Percentiles rank a stretch among this genome's conserved stretches.
phyloP scores from a whole-genome alignment of 345 rosid genomes.

The Eucalyptus erythrocorys region DNA sequence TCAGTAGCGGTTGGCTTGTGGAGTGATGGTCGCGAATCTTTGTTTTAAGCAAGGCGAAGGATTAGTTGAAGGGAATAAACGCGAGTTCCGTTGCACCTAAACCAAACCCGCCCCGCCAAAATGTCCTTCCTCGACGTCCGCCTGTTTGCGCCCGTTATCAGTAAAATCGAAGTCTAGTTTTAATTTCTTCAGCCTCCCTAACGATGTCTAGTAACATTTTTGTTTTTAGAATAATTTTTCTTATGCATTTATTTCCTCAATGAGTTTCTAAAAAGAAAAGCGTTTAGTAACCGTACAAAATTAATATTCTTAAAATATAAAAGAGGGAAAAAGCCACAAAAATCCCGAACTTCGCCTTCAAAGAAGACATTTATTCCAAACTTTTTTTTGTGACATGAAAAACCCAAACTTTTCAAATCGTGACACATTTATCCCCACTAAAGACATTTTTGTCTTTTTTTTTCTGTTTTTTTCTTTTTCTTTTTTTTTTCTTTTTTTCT shows the following conservation, averaged over 20 bases:
- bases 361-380: too few relatives aligned
- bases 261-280: accelerated
- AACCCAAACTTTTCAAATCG: too few relatives aligned
- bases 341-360: too few relatives aligned
- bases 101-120: not conserved
- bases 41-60: not conserved
- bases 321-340: too few relatives aligned
- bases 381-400: too few relatives aligned
- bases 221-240: too few relatives aligned
- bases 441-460: too few relatives aligned
- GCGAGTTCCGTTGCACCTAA: not conserved
- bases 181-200: not conserved
- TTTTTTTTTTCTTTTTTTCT: too few relatives aligned
- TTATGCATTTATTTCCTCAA: accelerated
- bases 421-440: too few relatives aligned
- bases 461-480: too few relatives aligned
- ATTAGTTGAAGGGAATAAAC: not conserved
- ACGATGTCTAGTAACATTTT: not conserved
- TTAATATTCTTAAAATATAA: too few relatives aligned
- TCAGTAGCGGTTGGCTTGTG: not conserved
- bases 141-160: not conserved
- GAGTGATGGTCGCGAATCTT: not conserved
- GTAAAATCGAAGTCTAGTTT: not conserved
- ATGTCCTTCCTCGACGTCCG: not conserved
- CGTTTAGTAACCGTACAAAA: accelerated